These are phyloP conservation scores for Trichoderma atroviride DNA, from an alignment of 2,329 filamentous ascomycete species.

Conservation along the genomic window DNA sequence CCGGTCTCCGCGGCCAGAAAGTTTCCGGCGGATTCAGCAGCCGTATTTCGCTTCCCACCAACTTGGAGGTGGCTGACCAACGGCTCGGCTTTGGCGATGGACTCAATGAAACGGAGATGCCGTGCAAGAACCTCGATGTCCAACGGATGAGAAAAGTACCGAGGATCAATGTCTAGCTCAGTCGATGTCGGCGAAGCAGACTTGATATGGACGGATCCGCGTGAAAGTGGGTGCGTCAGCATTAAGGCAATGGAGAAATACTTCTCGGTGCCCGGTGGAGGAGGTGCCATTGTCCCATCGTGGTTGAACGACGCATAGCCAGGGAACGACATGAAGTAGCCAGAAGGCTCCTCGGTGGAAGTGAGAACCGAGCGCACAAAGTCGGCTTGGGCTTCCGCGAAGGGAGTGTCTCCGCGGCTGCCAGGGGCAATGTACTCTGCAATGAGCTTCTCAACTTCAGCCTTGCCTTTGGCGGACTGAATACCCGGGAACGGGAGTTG, in stretches of 20 bases:
- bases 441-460: constrained; percentile 22
- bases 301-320: constrained; percentile 34
- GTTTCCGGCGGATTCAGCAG: constrained; percentile 26
- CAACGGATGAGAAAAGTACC: constrained; percentile 57
- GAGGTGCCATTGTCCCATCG: constrained; percentile 30
- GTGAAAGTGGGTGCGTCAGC: constrained; percentile 62
- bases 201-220: constrained; percentile 61
- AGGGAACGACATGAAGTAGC: constrained; percentile 19
- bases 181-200: constrained; percentile 30
- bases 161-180: constrained; percentile 54
- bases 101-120: constrained; percentile 47
- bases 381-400: constrained; percentile 17
- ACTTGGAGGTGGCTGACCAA: constrained; percentile 45
- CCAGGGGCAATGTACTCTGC: neutral
- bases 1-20: neutral
- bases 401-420: neutral
- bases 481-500: constrained; percentile 13
- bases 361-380: constrained; percentile 20
- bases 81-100: constrained; percentile 41
- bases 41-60: constrained; percentile 39
- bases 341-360: constrained; percentile 17
- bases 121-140: constrained; percentile 57
- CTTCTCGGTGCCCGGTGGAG: constrained; percentile 43
- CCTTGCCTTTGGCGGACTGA: neutral
- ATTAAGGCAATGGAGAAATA: constrained; percentile 59